A percentile compares a stretch with the other conserved stretches of the same genome.
Evolutionary conservation across 306 rosid species (phyloP).

Genomic region (Sphenostylis stenocarpa): DNA sequence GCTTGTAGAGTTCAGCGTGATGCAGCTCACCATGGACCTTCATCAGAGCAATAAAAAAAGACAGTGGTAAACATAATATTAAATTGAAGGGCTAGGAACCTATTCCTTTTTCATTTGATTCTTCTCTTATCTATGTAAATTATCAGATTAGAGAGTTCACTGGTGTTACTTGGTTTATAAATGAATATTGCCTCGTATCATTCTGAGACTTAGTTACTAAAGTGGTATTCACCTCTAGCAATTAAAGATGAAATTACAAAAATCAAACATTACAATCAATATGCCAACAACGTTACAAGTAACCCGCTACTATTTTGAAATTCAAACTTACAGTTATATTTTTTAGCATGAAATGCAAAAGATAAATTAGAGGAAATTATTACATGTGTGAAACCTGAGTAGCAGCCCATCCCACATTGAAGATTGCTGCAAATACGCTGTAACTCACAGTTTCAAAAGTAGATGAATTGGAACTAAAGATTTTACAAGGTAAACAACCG

Average conservation of each 20-base stretch:
- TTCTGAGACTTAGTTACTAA: constrained; percentile 5
- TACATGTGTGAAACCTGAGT: constrained; percentile 98
- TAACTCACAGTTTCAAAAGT: constrained; percentile 73
- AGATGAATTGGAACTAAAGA: constrained; percentile 53
- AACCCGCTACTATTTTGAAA: neutral
- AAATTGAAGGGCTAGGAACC: constrained; percentile 17
- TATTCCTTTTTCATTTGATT: constrained; percentile 1
- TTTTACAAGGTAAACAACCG: constrained; percentile 77
- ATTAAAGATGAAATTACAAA: neutral
- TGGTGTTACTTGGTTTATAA: neutral
- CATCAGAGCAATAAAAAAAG: constrained; percentile 27
- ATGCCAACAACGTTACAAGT: neutral
- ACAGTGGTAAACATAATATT: neutral
- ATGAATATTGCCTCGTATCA: neutral
- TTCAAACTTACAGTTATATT: neutral
- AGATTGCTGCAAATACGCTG: constrained; percentile 88
- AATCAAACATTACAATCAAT: neutral
- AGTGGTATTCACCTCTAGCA: neutral
- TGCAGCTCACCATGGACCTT: constrained; percentile 98
- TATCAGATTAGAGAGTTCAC: constrained; percentile 2
- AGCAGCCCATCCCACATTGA: constrained; percentile 97
- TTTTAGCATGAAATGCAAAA: constrained; percentile 17
- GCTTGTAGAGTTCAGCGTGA: constrained; percentile 83
- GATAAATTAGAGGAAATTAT: constrained; percentile 35
- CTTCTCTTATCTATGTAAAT: neutral